A percentile compares a stretch with the other conserved stretches of the same genome.
phyloP scores from a whole-genome alignment of 768 basidiomycete species.

The Boletus subparvulus region DNA sequence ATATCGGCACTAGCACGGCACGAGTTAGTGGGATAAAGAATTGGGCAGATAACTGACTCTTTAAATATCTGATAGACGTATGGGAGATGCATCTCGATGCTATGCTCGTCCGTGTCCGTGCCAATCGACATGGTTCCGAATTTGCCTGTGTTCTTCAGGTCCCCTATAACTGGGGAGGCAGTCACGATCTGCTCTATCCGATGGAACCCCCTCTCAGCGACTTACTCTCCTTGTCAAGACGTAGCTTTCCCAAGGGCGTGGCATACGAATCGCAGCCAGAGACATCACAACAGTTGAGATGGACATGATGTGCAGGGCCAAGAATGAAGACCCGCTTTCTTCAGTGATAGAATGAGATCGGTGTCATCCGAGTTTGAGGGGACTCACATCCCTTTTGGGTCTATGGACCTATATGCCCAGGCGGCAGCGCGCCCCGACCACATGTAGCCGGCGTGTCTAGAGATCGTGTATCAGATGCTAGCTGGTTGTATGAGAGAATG shows the following conservation, averaged over 20 bases:
- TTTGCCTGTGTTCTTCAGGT: conserved; percentile 27
- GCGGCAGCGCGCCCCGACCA: conserved; percentile 94
- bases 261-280: conserved; percentile 74
- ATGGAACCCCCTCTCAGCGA: conserved; percentile 1
- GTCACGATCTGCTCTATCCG: conserved; percentile 6
- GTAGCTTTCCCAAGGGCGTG: conserved; percentile 83
- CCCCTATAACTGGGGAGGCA: conserved; percentile 12
- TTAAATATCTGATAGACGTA: conserved; percentile 85
- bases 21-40: conserved; percentile 2
- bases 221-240: conserved; percentile 78
- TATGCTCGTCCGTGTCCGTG: conserved; percentile 93
- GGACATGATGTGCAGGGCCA: conserved; percentile 93
- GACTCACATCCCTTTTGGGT: conserved; percentile 75
- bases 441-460: conserved; percentile 91
- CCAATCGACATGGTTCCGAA: conserved; percentile 66
- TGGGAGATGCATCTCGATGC: conserved; percentile 97
- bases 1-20: conserved; percentile 59
- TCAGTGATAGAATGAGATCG: conserved; percentile 12
- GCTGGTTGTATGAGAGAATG: not conserved
- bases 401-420: conserved; percentile 93
- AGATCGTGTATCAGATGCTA: conserved; percentile 8
- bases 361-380: not conserved
- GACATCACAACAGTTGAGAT: conserved; percentile 84
- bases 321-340: conserved; percentile 93
- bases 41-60: conserved; percentile 47